phyloP scores from a whole-genome alignment of 257 asterid species.

The Solanum ossicruentum region DNA sequence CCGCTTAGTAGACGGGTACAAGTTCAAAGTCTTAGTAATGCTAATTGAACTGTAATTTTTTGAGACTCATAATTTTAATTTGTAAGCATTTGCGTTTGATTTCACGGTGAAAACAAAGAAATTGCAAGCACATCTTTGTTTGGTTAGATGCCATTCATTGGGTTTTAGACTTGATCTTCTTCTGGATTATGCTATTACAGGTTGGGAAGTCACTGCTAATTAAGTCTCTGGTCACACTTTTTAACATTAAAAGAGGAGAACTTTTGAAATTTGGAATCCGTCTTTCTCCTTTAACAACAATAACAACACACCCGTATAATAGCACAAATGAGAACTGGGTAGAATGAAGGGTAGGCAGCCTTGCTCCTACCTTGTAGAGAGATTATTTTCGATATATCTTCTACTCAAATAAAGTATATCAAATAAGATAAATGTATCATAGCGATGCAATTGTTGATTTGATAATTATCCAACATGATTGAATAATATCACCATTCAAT shows the following conservation, averaged over 20 bases:
- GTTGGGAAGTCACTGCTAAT: conserved; percentile 91
- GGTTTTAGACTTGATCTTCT: not conserved
- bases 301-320: not conserved
- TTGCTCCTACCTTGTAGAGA: not conserved
- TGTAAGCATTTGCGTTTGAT: conserved; percentile 65
- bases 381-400: not conserved
- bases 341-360: not conserved
- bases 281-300: not conserved
- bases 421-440: not conserved
- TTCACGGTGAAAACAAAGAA: conserved; percentile 76
- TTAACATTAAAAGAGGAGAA: not conserved
- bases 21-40: not conserved
- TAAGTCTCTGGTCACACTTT: conserved; percentile 33
- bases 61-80: not conserved
- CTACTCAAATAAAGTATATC: not conserved
- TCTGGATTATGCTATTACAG: conserved; percentile 20
- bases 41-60: not conserved
- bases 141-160: not conserved
- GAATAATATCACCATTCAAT: not conserved
- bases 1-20: not conserved
- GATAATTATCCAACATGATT: not conserved
- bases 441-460: not conserved
- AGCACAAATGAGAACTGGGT: not conserved
- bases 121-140: conserved; percentile 23
- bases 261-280: rapidly evolving